phyloP scores from a whole-genome alignment of 441 rosid genomes.

The Erodium trifolium region DNA sequence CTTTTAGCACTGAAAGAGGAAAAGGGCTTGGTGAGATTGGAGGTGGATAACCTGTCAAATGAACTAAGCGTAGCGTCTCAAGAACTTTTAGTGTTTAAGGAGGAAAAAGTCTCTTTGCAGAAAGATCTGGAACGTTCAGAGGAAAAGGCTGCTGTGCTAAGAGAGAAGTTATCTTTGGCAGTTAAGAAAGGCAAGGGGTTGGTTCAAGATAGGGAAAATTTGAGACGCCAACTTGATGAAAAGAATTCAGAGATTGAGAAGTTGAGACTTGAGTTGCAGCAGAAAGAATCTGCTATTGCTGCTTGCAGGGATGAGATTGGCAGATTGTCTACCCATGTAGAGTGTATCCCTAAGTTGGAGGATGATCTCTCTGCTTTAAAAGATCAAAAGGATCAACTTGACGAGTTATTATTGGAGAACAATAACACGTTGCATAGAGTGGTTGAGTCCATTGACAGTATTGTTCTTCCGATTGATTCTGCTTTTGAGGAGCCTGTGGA shows the following conservation, averaged over 20 bases:
- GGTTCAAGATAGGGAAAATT: slow-evolving; percentile 75
- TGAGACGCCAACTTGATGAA: slow-evolving; percentile 57
- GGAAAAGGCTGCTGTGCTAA: slow-evolving; percentile 65
- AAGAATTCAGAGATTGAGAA: slow-evolving; percentile 60
- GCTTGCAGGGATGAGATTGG: slow-evolving; percentile 49
- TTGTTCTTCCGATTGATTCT: slow-evolving; percentile 43
- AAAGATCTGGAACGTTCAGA: slow-evolving; percentile 68
- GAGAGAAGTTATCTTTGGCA: slow-evolving; percentile 87
- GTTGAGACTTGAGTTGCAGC: slow-evolving; percentile 50
- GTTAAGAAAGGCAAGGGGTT: slow-evolving; percentile 95
- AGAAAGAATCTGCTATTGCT: slow-evolving; percentile 41
- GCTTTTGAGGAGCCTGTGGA: slow-evolving; percentile 45
- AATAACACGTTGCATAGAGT: slow-evolving; percentile 46
- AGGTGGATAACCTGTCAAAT: slow-evolving; percentile 7
- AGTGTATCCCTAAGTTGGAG: slow-evolving; percentile 54
- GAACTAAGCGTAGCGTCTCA: slow-evolving; percentile 9
- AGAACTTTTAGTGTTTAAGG: slow-evolving; percentile 5
- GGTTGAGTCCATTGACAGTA: slow-evolving; percentile 39
- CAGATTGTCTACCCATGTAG: slow-evolving; percentile 43
- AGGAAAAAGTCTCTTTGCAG: slow-evolving; percentile 28
- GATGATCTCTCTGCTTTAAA: slow-evolving; percentile 42
- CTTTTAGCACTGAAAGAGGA: slow-evolving; percentile 30
- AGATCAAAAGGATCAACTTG: slow-evolving; percentile 49
- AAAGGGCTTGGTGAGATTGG: background rate
- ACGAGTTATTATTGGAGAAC: slow-evolving; percentile 54